Evolutionary conservation across 2,329 filamentous ascomycete genomes (phyloP).

Genomic region (Pseudopyrenochaeta lycopersici): DNA sequence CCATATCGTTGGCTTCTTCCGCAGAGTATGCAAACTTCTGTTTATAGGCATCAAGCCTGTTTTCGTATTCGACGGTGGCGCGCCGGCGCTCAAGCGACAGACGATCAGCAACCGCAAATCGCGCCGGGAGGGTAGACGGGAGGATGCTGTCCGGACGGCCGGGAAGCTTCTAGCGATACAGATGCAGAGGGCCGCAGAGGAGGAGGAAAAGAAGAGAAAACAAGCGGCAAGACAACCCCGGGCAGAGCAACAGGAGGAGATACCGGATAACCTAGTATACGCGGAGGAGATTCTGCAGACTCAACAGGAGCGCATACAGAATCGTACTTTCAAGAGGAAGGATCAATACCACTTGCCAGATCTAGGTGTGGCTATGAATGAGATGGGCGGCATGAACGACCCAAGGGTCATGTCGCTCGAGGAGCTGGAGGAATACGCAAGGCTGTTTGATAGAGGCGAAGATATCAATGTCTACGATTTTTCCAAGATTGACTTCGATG

Average conservation of each 20-base stretch:
- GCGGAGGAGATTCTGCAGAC: conserved; percentile 89
- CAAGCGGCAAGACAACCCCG: conserved; percentile 52
- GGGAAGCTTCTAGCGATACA: conserved; percentile 91
- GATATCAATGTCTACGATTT: conserved; percentile 91
- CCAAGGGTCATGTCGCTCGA: conserved; percentile 96
- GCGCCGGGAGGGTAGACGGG: conserved; percentile 84
- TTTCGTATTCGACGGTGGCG: conserved; percentile 97
- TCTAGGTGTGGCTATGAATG: conserved; percentile 76
- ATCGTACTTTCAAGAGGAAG: conserved; percentile 84
- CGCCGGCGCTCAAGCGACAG: conserved; percentile 87
- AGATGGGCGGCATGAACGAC: conserved; percentile 90
- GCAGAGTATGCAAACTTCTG: conserved; percentile 94
- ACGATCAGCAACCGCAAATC: conserved; percentile 83
- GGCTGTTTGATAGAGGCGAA: conserved; percentile 90
- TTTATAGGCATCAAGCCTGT: conserved; percentile 97
- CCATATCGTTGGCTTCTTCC: conserved; percentile 97
- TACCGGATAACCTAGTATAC: conserved; percentile 83
- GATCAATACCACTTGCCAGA: conserved; percentile 96
- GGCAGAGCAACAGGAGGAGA: conserved; percentile 67
- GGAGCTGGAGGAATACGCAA: conserved; percentile 91
- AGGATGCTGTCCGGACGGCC: conserved; percentile 92
- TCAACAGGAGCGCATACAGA: conserved; percentile 75
- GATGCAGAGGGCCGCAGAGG: conserved; percentile 89
- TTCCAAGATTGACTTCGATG: conserved; percentile 97
- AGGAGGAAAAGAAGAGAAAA: conserved; percentile 76